These are phyloP conservation scores for Claviceps arundinis DNA, from an alignment of 2,329 filamentous ascomycete genomes.

Conservation along the genomic window DNA sequence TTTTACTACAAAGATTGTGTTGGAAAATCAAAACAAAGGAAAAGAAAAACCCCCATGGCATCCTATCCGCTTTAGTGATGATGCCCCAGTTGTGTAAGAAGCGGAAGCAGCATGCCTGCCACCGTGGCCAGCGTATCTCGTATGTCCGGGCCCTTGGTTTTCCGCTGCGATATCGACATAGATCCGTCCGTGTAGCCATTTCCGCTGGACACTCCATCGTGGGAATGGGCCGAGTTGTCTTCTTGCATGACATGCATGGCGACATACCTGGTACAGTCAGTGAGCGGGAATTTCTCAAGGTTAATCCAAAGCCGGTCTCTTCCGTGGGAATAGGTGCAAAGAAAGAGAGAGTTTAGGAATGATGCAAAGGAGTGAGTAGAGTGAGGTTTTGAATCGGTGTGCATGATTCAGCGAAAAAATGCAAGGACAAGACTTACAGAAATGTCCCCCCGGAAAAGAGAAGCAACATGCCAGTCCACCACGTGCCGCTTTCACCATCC, in stretches of 20 bases:
- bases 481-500: conserved; percentile 52
- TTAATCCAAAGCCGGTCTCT: not conserved
- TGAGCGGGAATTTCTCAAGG: not conserved
- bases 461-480: conserved; percentile 84
- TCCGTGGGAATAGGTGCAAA: not conserved
- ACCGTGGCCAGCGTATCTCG: conserved; percentile 59
- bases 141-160: conserved; percentile 44
- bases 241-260: conserved; percentile 99
- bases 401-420: no score
- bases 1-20: no score
- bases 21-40: not conserved
- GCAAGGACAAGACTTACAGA: conserved; percentile 45
- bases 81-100: conserved; percentile 67
- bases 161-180: conserved; percentile 28
- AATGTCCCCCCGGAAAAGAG: conserved; percentile 96
- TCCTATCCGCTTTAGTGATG: conserved; percentile 27
- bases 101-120: conserved; percentile 63
- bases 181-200: conserved; percentile 43
- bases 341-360: not conserved
- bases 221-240: conserved; percentile 35
- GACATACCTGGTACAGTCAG: conserved; percentile 53
- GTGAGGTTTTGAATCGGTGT: no score
- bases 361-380: no score
- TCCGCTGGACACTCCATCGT: conserved; percentile 33
- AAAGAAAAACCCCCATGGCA: not conserved